Evolutionary conservation across 164 flowering plant genomes (phyloP).

Genomic region (Magnolia officinalis): DNA sequence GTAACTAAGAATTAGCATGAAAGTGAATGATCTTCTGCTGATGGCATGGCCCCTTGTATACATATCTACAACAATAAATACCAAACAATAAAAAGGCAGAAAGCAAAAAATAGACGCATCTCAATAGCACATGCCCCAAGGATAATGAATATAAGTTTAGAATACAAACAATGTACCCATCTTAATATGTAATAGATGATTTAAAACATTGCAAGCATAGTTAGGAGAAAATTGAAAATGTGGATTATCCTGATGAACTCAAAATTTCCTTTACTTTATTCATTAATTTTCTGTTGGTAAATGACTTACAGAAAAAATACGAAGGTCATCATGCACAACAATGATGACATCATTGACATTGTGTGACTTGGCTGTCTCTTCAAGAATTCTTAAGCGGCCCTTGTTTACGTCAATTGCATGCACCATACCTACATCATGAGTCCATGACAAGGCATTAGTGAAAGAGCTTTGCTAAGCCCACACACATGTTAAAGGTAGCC

Average conservation of each 20-base stretch:
- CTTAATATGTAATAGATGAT: too few species aligned
- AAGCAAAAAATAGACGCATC: too few species aligned
- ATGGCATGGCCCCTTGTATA: too few species aligned
- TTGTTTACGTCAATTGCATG: constrained; percentile 77
- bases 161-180: too few species aligned
- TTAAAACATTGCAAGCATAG: too few species aligned
- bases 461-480: background rate
- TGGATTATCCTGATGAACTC: background rate
- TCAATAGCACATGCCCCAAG: too few species aligned
- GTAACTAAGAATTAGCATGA: background rate
- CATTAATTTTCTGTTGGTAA: background rate
- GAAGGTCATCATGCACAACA: constrained; percentile 66
- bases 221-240: too few species aligned
- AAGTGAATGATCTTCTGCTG: background rate
- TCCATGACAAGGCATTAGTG: constrained; percentile 1
- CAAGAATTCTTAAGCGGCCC: constrained; percentile 77
- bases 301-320: constrained; percentile 51
- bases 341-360: constrained; percentile 55
- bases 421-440: constrained; percentile 50
- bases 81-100: too few species aligned
- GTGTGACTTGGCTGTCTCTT: constrained; percentile 74
- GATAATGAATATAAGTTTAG: too few species aligned
- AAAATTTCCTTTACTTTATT: too few species aligned
- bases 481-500: too few species aligned
- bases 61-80: too few species aligned